phyloP scores from a whole-genome alignment of 257 asterid genomes.

The Cinchona pubescens region DNA sequence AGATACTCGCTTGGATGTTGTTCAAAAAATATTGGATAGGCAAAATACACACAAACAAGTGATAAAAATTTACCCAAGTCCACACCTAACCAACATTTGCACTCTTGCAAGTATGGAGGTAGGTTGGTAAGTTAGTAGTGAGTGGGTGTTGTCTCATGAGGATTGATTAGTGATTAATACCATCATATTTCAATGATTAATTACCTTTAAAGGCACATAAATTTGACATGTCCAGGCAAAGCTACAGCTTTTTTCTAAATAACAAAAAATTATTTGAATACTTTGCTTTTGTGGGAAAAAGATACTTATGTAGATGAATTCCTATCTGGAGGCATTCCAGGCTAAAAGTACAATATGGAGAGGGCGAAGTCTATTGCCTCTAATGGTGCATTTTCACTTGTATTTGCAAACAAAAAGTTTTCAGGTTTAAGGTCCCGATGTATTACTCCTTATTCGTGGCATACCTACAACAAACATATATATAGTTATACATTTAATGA shows the following conservation, averaged over 20 bases:
- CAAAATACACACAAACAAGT: too few species aligned
- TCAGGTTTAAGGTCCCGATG: slow-evolving; percentile 88
- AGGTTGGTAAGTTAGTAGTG: too few species aligned
- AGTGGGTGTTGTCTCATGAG: too few species aligned
- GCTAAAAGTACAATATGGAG: slow-evolving; percentile 71
- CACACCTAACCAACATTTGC: too few species aligned
- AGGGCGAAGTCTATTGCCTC: slow-evolving; percentile 91
- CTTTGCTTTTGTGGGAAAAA: not conserved
- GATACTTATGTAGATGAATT: not conserved
- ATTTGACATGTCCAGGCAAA: too few species aligned
- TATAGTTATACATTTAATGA: not conserved
- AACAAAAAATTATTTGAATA: too few species aligned
- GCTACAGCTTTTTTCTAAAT: too few species aligned
- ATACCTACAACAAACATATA: slow-evolving; percentile 35
- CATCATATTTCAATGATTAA: not conserved
- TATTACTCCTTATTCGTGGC: slow-evolving; percentile 78
- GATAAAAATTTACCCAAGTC: too few species aligned
- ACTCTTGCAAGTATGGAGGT: too few species aligned
- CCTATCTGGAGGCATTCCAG: slow-evolving; percentile 34
- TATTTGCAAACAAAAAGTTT: slow-evolving; percentile 58
- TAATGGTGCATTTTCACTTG: slow-evolving; percentile 54
- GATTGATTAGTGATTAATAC: too few species aligned
- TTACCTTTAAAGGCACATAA: not conserved
- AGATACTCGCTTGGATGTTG: too few species aligned
- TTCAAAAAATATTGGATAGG: too few species aligned